These are phyloP conservation scores for Cyanidiococcus yangmingshanensis DNA, from an alignment of 23 red algal genomes.

Conservation along the genomic window DNA sequence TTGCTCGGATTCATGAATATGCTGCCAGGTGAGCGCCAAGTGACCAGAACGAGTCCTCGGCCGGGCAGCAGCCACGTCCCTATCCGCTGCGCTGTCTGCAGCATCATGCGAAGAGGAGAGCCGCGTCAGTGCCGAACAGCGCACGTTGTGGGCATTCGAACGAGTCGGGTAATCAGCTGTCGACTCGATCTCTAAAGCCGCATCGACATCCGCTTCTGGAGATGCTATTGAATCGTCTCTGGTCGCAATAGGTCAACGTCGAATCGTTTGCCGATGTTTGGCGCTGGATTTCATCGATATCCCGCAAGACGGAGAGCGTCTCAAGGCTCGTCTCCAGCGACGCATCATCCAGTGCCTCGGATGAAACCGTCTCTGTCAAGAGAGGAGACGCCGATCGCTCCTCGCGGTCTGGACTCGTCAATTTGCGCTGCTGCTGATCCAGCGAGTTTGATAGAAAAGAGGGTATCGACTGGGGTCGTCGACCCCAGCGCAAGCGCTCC, in stretches of 20 bases:
- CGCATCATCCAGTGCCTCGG: neutral
- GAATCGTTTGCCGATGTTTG: too few relatives aligned
- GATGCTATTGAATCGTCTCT: too few relatives aligned
- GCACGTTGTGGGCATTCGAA: too few relatives aligned
- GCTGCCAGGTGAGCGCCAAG: neutral
- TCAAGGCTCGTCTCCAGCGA: neutral
- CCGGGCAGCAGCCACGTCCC: too few relatives aligned
- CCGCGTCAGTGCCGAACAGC: too few relatives aligned
- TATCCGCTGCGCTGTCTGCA: too few relatives aligned
- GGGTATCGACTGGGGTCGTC: neutral
- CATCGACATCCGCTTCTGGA: too few relatives aligned
- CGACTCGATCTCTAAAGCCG: too few relatives aligned
- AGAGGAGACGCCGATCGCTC: neutral
- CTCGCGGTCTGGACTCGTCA: neutral
- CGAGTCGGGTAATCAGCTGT: too few relatives aligned
- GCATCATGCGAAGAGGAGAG: too few relatives aligned
- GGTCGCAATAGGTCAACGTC: too few relatives aligned
- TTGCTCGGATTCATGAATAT: neutral
- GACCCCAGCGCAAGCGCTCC: constrained; percentile 6
- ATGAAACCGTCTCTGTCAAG: neutral
- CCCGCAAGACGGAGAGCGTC: neutral
- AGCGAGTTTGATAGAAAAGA: neutral
- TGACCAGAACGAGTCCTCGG: too few relatives aligned
- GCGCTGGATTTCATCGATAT: neutral
- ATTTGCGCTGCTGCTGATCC: neutral